These are phyloP conservation scores for Penicillium sp. DNA, from an alignment of 2,329 filamentous ascomycete species.

Conservation along the genomic window DNA sequence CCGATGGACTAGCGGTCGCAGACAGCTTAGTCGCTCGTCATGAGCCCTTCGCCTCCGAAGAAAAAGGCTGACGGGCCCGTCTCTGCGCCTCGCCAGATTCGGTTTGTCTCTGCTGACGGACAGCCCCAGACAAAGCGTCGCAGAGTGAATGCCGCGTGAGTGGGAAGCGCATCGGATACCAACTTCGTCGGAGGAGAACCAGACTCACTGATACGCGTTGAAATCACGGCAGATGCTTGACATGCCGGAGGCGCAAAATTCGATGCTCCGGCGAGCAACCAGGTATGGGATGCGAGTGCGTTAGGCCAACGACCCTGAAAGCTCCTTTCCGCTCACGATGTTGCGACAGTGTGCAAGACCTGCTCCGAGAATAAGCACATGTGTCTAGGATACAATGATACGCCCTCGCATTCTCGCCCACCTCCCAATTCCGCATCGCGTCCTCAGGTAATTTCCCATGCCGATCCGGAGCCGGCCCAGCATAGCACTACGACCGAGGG, in stretches of 20 bases:
- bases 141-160: conserved; percentile 72
- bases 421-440: conserved; percentile 26
- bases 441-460: conserved; percentile 15
- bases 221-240: conserved; percentile 53
- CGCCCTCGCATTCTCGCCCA: conserved; percentile 28
- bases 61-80: conserved; percentile 31
- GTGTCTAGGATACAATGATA: conserved; percentile 62
- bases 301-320: not conserved
- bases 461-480: conserved; percentile 16
- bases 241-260: conserved; percentile 70
- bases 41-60: conserved; percentile 36
- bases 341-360: conserved; percentile 54
- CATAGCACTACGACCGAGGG: conserved; percentile 15
- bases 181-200: not conserved
- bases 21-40: conserved; percentile 33
- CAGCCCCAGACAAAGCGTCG: conserved; percentile 73
- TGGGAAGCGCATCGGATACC: conserved; percentile 1
- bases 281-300: conserved; percentile 23
- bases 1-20: conserved; percentile 31
- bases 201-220: conserved; percentile 9
- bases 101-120: conserved; percentile 77
- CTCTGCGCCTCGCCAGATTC: conserved; percentile 47
- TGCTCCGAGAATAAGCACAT: conserved; percentile 65
- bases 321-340: conserved; percentile 1
- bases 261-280: conserved; percentile 69